Evolutionary conservation across 441 rosid genomes (phyloP), one percentile per base, ranked within the genome.

Genomic region (Theobroma grandiflorum): DNA sequence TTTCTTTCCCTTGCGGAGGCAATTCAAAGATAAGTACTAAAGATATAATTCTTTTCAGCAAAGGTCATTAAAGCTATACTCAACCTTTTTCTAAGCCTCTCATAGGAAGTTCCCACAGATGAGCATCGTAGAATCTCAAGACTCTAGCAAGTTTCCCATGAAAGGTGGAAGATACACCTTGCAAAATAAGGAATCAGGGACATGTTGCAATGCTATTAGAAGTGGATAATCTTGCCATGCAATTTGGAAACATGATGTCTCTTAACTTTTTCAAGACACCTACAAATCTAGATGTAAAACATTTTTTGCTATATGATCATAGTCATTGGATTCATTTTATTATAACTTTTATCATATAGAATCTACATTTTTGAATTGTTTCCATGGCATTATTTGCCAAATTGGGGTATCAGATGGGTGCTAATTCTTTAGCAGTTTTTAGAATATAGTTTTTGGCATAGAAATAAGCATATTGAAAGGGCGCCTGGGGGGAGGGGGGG

Each of bases 371-470:
- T 70, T 70, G 26, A 47, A 70, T 49, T 7, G 22, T 70, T 49
- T 70, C 58, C 57, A 70, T 31, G 58, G 22, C 22, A 49, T 70
- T 49, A 55, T 49, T 33, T 70, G 42, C 14, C 74, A 70, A 33
- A 33, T 35, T 70, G 14, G 11, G 59, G 58, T 70, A 22, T 58
- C 26, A 31, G 49, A 70, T 7, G 40, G 42, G 3, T 49, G 58
- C 40, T 50, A 49, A 71, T 50, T 50, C 43, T 70, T 33, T 50
- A 33, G 43, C 16, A 67, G 7, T 67, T 42, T 42, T 2, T 16
- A 20, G 72, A 20, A 67, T 63, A 67, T 63, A 67, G 72, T 43
- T 42, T 67, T 67, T 10, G 15, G 72, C 33, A 20, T 35, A 63
- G 6, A 35, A 40, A 63, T 20, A 67, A 67, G 35, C 4, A 42